Percentiles rank a stretch among this genome's conserved stretches.
These are phyloP conservation scores for Jaminaea rosea DNA, from an alignment of 1,284 basidiomycete genomes.

Conservation along the genomic window DNA sequence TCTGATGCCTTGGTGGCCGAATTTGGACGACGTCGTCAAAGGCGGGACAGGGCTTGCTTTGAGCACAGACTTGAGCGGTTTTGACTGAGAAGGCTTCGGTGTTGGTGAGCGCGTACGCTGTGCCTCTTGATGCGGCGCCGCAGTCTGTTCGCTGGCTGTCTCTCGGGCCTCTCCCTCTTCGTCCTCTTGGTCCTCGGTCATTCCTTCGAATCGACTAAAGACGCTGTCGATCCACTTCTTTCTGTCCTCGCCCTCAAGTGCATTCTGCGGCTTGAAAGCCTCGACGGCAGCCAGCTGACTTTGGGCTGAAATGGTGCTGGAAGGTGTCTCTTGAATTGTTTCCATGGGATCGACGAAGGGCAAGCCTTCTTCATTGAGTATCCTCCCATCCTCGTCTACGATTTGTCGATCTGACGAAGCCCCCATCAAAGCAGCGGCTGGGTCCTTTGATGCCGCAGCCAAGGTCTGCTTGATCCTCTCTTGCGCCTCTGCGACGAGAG, in stretches of 20 bases:
- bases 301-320: not conserved
- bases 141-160: constrained; percentile 1
- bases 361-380: constrained; percentile 43
- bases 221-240: constrained; percentile 31
- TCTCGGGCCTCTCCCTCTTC: constrained; percentile 6
- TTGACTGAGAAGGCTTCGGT: not conserved
- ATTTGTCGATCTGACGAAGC: not conserved
- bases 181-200: constrained; percentile 12
- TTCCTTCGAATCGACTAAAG: constrained; percentile 30
- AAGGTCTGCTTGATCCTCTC: not conserved
- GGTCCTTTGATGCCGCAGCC: not conserved
- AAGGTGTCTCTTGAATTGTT: constrained; percentile 4
- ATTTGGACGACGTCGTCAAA: not conserved
- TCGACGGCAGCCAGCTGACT: not conserved
- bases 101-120: no score
- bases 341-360: constrained; percentile 43
- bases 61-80: constrained; percentile 8
- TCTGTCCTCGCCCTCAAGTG: constrained; percentile 12
- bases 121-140: constrained; percentile 1
- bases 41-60: constrained; percentile 1
- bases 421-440: not conserved
- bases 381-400: constrained; percentile 23
- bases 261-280: constrained; percentile 5
- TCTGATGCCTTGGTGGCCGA: constrained; percentile 1
- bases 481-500: not conserved